Evolutionary conservation across 2,329 filamentous ascomycete genomes (phyloP).

Genomic region (Beauveria bassiana): DNA sequence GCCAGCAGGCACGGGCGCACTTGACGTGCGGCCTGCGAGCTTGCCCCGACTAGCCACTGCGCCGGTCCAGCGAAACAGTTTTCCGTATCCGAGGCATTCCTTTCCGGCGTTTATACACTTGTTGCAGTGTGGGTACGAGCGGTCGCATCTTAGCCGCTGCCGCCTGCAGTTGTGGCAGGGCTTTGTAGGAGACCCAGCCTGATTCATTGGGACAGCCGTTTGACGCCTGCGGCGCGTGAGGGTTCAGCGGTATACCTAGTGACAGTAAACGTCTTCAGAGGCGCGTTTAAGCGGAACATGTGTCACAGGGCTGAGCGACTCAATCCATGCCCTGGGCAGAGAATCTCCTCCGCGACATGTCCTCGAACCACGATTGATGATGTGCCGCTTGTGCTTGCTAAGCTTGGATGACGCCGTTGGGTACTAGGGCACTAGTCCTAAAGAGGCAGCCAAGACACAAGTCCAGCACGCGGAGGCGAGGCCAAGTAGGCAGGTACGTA

Average conservation of each 20-base stretch:
- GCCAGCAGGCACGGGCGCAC: constrained; percentile 19
- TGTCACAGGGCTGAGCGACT: not conserved
- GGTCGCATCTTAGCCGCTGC: constrained; percentile 45
- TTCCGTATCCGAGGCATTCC: constrained; percentile 46
- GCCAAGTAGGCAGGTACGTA: not conserved
- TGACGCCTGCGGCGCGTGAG: not conserved
- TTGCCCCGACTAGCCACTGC: constrained; percentile 36
- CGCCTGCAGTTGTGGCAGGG: constrained; percentile 48
- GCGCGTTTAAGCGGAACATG: not conserved
- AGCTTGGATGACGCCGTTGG: too few species aligned
- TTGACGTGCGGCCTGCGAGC: constrained; percentile 32
- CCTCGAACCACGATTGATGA: not conserved
- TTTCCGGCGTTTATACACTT: constrained; percentile 41
- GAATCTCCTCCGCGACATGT: not conserved
- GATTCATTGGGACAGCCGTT: constrained; percentile 1
- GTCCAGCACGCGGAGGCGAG: not conserved
- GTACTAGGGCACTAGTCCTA: constrained; percentile 19
- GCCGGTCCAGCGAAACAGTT: constrained; percentile 45
- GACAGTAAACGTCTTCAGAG: not conserved
- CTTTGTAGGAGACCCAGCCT: constrained; percentile 22
- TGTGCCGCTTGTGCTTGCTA: not conserved
- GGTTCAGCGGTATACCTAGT: not conserved
- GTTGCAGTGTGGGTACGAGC: constrained; percentile 41
- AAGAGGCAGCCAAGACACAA: constrained; percentile 25
- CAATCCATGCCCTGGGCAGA: not conserved